Evolutionary conservation across 768 basidiomycete species (phyloP), one percentile per base, ranked within the genome.

Genomic region (Gymnopilus dilepis): DNA sequence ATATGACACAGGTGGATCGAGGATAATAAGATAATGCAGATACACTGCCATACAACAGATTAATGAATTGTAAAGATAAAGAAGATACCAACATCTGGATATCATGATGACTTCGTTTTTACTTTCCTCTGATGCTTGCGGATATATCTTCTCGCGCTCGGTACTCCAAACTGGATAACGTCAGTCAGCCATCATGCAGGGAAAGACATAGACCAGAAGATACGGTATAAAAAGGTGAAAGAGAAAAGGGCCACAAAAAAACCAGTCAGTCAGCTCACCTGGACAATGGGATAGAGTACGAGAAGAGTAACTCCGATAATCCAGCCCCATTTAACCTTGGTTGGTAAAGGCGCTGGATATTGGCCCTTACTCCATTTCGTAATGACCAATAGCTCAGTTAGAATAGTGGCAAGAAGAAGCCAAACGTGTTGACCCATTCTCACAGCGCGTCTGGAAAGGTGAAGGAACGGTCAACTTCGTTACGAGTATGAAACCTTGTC

Each of bases 361-460:
- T 86, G 83, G 11, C 88, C 90, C 67, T 85, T 78, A 65, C 90
- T 86, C 92, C 92, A 95, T 78, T 95, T 95, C 66, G 80, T 75
- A 56, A 95, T 93, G 42, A 87, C 89, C 53, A 95, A 79, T 34
- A 93, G 73, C 72, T 95, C 93, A 13, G 94, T 94, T 59, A 86
- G 68, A 63, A 94, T 87, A n/a, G 93, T 95, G 31, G 93, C 92
- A 52, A 94, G 84, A 61, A 95, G 78, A 41, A 95, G 78, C 93
- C 93, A 94, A 33, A 89, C 87, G 70, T 95, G 93, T 66, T 93
- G 91, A 1, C 94, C 93, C 93, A 95, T 94, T 59, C 93, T 84
- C 63, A 88, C 87, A n/a, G 91, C 88, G 66, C 81, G 87, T 68
- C 93, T 94, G 57, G n/a, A 57, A 8, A 50, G 43, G 21, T 19